phyloP scores from a whole-genome alignment of 495 filamentous ascomycete species.

The Lasiosphaeria miniovina region DNA sequence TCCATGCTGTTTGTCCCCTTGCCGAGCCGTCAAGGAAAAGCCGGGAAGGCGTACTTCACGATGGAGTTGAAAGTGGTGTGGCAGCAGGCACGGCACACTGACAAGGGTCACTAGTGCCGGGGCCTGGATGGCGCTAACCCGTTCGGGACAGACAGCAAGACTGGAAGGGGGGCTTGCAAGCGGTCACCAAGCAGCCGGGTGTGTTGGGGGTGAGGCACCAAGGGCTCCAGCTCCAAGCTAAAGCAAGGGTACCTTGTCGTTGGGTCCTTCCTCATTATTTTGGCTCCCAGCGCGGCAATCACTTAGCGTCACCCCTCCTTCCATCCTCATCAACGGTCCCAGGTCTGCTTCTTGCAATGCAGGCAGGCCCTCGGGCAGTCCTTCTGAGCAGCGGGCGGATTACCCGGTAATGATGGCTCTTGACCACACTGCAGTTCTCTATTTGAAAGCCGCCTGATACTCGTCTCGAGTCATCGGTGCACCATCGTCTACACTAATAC shows the following conservation, averaged over 20 bases:
- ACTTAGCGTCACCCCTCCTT: slow-evolving; percentile 5
- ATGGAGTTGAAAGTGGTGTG: slow-evolving; percentile 18
- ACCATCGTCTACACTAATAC: too few relatives aligned
- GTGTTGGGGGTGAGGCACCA: slow-evolving; percentile 13
- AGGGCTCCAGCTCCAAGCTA: neutral
- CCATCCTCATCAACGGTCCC: neutral
- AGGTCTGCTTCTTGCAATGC: neutral
- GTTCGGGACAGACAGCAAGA: slow-evolving; percentile 2
- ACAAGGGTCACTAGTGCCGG: slow-evolving; percentile 26
- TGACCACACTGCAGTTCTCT: too few relatives aligned
- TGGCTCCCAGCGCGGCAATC: slow-evolving; percentile 20
- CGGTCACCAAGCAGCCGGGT: slow-evolving; percentile 3
- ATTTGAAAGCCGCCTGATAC: too few relatives aligned
- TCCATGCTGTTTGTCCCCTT: neutral
- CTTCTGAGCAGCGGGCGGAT: neutral
- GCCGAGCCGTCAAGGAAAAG: neutral
- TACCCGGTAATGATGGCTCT: neutral
- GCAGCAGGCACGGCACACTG: slow-evolving; percentile 17
- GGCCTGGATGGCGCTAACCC: slow-evolving; percentile 9
- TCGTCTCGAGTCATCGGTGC: too few relatives aligned
- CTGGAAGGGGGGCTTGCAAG: slow-evolving; percentile 6
- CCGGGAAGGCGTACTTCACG: slow-evolving; percentile 2
- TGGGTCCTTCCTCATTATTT: slow-evolving; percentile 9
- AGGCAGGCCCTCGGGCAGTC: neutral
- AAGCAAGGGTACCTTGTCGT: slow-evolving; percentile 15